Base-by-base conservation (phyloP, 208 protist genomes). In the Crithidia bombi region DNA sequence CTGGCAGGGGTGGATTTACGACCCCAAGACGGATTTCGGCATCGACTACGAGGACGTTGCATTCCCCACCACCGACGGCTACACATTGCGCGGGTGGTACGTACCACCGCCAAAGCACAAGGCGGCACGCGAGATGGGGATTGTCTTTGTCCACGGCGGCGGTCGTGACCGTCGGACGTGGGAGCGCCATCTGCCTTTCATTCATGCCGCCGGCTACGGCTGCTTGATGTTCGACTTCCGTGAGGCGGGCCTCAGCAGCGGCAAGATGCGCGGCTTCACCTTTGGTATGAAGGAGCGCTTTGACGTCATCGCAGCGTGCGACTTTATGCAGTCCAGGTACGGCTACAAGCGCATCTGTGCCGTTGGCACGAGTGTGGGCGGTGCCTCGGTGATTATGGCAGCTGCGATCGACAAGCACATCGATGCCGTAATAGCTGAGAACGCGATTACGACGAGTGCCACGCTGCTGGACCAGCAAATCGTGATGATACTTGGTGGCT, bases 101-200 rank as follows among this genome's bases (percentile, higher is more conserved):
- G 86, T 97, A 21, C 88, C 87, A 0, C 78, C 87, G 6, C 79
- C 79, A 32, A 49, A 25, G 25, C 36, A 26, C 0, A 50, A 39
- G n/a, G 64, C 30, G 56, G n/a, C n/a, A n/a, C 62, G 38, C 1
- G 35, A 51, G 30, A 76, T 90, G 66, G 87, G 93, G 62, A 77
- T 97, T 26, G 90, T 97, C n/a, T 74, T 95, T 4, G 89, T 97
- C 10, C 93, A 97, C 68, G 93, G 93, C 54, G 93, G 90, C 14
- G 93, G 93, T n/a, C 82, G 93, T 33, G 93, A 97, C 66, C 72
- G 93, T 2, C 83, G 93, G 15, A 79, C 93, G n/a, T 97, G 90
- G 90, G 79, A 92, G 43, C 88, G 93, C 1, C 93, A 97, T 62
- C 67, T 96, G 12, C 90, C 87, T 7, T 93, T 96, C 44, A 50